Evolutionary conservation across 2,329 filamentous ascomycete species (phyloP), one percentile per base, ranked within the genome.

Genomic region (Alternaria metachromatica): DNA sequence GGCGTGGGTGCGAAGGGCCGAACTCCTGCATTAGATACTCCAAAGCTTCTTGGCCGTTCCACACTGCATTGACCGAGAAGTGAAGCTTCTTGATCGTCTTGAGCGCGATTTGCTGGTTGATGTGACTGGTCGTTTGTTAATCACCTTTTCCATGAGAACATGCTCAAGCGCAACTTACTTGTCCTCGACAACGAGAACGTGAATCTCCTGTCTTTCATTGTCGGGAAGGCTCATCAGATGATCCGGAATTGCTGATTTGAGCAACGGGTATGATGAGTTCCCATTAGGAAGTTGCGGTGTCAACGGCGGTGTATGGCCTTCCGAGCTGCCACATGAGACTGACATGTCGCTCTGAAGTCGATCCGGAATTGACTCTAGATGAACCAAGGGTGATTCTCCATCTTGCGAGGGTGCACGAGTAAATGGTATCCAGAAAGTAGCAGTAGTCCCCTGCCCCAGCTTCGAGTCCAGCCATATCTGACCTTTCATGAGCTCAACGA

Each of bases 141-240:
- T 21, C 49, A 69, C 58, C 8, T 37, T 11, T 58, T 23, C 15
- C 10, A 23, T 23, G 13, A 10, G 11, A 18, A 6, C 18, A 20
- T 15, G 50, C 6, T 37, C 12, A 23, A 25, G 13, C 20, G 25
- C 15, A 11, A 84, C 87, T 83, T 82, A 89, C 87, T 94, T 94
- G 75, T 95, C 92, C 79, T 95, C 92, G 2, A 94, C 92, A 1
- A 96, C 88, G 20, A 95, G 80, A n/a, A 95, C 84, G 51, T 92
- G 87, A 6, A 90, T 84, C 41, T 87, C 86, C 58, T 86, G 83
- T 58, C 92, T 85, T 58, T 92, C 89, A 3, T 83, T 78, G 15
- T 83, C 80, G 4, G 86, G 80, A 2, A 92, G 74, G 18, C 86
- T 86, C 49, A 85, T 74, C 25, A 76, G 61, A 53, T 71, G 71